These are phyloP conservation scores for Graphilbum ipis-grandicollis DNA, from an alignment of 2,329 filamentous ascomycete species.

Conservation along the genomic window DNA sequence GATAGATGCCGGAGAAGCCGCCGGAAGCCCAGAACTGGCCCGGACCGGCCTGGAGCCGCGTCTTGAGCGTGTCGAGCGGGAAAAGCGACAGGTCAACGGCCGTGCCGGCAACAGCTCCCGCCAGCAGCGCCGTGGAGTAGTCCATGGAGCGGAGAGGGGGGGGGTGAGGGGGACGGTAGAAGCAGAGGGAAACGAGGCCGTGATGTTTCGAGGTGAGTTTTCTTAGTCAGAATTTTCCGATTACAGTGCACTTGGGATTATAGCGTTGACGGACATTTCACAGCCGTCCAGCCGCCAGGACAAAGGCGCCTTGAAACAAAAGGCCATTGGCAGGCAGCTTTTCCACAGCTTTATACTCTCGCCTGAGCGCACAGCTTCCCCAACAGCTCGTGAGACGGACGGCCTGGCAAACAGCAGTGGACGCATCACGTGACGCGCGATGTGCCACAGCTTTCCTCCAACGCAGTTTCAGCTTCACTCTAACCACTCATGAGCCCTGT, in stretches of 20 bases:
- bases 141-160: constrained; percentile 14
- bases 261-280: no score
- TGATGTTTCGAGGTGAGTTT: background rate
- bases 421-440: no score
- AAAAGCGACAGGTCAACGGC: constrained; percentile 94
- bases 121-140: constrained; percentile 48
- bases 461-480: background rate
- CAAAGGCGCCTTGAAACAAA: no score
- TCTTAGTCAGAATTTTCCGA: no score
- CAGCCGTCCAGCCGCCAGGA: no score
- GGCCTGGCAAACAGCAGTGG: no score
- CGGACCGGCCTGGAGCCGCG: constrained; percentile 67
- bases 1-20: constrained; percentile 84
- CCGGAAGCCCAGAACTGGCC: constrained; percentile 59
- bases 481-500: background rate
- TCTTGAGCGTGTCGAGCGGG: constrained; percentile 97
- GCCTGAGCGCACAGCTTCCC: no score
- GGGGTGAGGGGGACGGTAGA: background rate
- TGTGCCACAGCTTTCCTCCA: no score
- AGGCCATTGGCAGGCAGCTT: no score
- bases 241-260: no score
- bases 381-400: no score
- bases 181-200: background rate
- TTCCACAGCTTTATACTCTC: no score
- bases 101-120: constrained; percentile 81